Conservation (phyloP, 1,139 yeast species). For the Diutina ranongensis region DNA sequence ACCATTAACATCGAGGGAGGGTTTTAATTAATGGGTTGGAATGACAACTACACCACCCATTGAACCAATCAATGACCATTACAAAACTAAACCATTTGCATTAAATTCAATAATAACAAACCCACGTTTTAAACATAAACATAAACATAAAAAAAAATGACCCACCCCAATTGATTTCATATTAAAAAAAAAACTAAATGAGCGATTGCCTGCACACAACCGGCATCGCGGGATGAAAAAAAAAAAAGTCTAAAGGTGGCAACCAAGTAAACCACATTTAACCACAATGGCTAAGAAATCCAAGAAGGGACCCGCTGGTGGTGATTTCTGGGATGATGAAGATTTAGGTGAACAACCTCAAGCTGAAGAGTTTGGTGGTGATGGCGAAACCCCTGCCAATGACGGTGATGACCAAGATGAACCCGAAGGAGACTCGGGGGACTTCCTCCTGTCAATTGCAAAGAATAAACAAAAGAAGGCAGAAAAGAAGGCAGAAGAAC, state of each 20-base stretch:
- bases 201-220: background rate
- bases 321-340: slow-evolving; percentile 77
- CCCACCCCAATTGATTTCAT: too few species aligned
- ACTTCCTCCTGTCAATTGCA: slow-evolving; percentile 75
- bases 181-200: too few species aligned
- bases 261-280: background rate
- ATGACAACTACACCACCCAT: too few species aligned
- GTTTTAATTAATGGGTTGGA: too few species aligned
- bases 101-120: too few species aligned
- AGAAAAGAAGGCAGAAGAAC: slow-evolving; percentile 36
- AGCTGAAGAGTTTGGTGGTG: slow-evolving; percentile 41
- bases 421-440: slow-evolving; percentile 20
- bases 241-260: background rate
- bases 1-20: too few species aligned
- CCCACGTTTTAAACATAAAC: too few species aligned
- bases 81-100: too few species aligned
- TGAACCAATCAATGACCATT: too few species aligned
- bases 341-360: slow-evolving; percentile 51
- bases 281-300: slow-evolving; percentile 36
- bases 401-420: slow-evolving; percentile 10
- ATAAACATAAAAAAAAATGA: too few species aligned
- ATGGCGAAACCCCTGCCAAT: background rate
- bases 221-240: background rate
- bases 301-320: slow-evolving; percentile 41
- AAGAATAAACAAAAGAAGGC: slow-evolving; percentile 70